These are phyloP conservation scores for Cadophora sp. DNA, from an alignment of 2,329 filamentous ascomycete genomes.

Conservation along the genomic window DNA sequence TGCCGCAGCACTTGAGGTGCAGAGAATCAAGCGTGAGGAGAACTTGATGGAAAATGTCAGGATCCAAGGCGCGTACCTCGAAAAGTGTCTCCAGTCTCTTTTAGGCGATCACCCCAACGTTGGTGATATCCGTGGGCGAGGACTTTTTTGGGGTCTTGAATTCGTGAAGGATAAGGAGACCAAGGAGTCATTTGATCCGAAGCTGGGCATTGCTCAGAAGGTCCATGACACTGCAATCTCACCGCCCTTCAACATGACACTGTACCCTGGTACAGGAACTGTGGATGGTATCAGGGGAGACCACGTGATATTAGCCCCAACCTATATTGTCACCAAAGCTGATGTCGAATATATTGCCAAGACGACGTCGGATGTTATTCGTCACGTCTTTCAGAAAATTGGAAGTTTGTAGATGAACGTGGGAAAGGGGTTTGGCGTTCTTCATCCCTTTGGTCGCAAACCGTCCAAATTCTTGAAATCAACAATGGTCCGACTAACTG, in stretches of 20 bases:
- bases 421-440: too few relatives aligned
- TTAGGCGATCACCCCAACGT: slow-evolving; percentile 57
- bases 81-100: slow-evolving; percentile 49
- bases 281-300: slow-evolving; percentile 63
- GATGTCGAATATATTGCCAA: slow-evolving; percentile 62
- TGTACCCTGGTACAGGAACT: slow-evolving; percentile 66
- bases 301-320: slow-evolving; percentile 66
- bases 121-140: slow-evolving; percentile 65
- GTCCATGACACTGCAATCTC: slow-evolving; percentile 54
- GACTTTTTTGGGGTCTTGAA: slow-evolving; percentile 63
- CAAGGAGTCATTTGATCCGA: slow-evolving; percentile 55
- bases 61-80: slow-evolving; percentile 58
- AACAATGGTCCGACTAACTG: too few relatives aligned
- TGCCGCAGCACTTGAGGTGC: slow-evolving; percentile 67
- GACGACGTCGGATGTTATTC: slow-evolving; percentile 38
- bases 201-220: slow-evolving; percentile 51
- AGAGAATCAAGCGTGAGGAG: slow-evolving; percentile 62
- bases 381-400: slow-evolving; percentile 37
- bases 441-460: too few relatives aligned
- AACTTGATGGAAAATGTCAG: slow-evolving; percentile 64
- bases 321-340: slow-evolving; percentile 60
- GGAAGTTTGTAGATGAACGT: too few relatives aligned
- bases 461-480: too few relatives aligned
- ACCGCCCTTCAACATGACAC: slow-evolving; percentile 55
- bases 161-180: slow-evolving; percentile 59